These are phyloP conservation scores for Phialocephala subalpina DNA, from an alignment of 2,329 filamentous ascomycete species.

Conservation along the genomic window DNA sequence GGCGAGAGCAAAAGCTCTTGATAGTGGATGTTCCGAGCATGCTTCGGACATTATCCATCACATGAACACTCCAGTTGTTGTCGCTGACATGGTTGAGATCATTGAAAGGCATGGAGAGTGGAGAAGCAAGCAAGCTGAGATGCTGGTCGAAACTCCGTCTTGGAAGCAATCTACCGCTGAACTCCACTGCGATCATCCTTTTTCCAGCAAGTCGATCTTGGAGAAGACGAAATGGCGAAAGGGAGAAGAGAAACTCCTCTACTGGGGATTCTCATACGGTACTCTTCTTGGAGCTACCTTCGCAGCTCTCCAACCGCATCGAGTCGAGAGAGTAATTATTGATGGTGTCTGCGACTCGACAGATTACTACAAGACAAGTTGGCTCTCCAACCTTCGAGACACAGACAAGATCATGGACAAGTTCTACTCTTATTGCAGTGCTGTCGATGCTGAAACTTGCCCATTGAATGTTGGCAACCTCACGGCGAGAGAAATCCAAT, in stretches of 20 bases:
- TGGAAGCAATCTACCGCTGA: constrained; percentile 12
- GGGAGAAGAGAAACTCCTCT: constrained; percentile 48
- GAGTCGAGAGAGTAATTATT: constrained; percentile 49
- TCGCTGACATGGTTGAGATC: constrained; percentile 19
- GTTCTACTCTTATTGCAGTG: constrained; percentile 39
- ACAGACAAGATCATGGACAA: constrained; percentile 38
- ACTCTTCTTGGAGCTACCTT: constrained; percentile 52
- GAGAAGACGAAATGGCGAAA: constrained; percentile 25
- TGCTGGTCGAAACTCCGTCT: background rate
- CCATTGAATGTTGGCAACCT: constrained; percentile 30
- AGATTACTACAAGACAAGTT: constrained; percentile 42
- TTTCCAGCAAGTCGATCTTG: constrained; percentile 18
- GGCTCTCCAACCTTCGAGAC: constrained; percentile 51
- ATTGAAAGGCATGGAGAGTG: constrained; percentile 20
- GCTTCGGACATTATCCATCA: constrained; percentile 11
- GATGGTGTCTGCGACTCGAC: constrained; percentile 32
- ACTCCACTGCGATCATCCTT: constrained; percentile 5
- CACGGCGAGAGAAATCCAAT: constrained; percentile 16
- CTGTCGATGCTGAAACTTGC: constrained; percentile 43
- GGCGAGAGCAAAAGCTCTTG: constrained; percentile 14
- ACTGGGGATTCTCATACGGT: constrained; percentile 58
- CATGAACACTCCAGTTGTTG: constrained; percentile 16
- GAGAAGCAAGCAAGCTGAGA: constrained; percentile 15
- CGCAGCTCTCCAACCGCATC: constrained; percentile 50
- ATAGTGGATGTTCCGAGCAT: constrained; percentile 6